Conservation (phyloP, 73 alveolate genomes). For the Paramecium sexaurelia region DNA sequence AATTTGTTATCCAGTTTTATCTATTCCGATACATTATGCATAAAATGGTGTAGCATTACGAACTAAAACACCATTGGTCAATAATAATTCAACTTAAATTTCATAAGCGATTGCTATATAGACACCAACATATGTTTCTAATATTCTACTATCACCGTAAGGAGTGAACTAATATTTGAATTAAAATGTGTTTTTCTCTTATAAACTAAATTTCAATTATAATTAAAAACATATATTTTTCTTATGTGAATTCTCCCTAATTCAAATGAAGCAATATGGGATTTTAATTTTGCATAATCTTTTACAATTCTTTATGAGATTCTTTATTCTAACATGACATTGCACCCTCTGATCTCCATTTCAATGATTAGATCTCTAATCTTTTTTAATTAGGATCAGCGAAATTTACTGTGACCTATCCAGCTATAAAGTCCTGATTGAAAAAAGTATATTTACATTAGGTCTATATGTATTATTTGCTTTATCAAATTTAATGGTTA, state of each 20-base stretch:
- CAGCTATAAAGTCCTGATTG: conserved; percentile 7
- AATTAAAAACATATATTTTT: conserved; percentile 13
- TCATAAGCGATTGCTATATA: conserved; percentile 48
- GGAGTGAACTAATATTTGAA: conserved; percentile 4
- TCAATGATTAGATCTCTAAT: neutral
- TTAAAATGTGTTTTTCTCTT: conserved; percentile 2
- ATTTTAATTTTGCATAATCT: neutral
- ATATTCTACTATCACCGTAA: neutral
- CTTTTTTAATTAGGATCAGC: neutral
- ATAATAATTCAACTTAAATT: conserved; percentile 53
- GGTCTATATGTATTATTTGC: neutral
- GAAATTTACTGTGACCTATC: neutral
- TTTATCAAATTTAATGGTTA: conserved; percentile 18
- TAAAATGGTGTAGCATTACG: neutral
- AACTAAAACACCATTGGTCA: neutral
- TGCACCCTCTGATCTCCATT: conserved; percentile 41
- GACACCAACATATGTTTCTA: conserved; percentile 52
- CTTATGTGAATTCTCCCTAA: conserved; percentile 13
- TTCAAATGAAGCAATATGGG: neutral
- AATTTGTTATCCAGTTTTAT: neutral
- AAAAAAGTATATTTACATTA: neutral
- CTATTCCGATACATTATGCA: conserved; percentile 6
- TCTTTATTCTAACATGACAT: conserved; percentile 6
- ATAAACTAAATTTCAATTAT: neutral
- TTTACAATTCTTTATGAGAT: neutral